Conservation (phyloP, 2,329 filamentous ascomycete genomes). For the Eutypa lata region DNA sequence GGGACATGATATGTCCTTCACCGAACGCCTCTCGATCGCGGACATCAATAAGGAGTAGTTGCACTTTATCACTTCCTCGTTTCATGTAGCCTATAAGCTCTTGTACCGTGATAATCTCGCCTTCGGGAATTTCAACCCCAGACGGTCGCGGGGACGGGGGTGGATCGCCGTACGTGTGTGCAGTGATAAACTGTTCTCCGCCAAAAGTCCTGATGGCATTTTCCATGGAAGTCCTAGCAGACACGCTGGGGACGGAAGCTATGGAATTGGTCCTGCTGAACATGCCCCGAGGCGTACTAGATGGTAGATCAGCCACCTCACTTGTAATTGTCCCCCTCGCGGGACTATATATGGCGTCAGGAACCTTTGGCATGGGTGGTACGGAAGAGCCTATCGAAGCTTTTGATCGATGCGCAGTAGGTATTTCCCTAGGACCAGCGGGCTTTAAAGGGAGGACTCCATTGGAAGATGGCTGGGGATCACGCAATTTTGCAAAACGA, state of each 20-base stretch:
- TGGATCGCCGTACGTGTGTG: constrained; percentile 22
- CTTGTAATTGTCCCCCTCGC: constrained; percentile 67
- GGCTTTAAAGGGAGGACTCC: constrained; percentile 42
- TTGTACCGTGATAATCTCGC: constrained; percentile 61
- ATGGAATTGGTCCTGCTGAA: constrained; percentile 59
- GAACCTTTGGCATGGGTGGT: constrained; percentile 63
- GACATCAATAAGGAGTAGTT: constrained; percentile 82
- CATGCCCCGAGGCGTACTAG: constrained; percentile 61
- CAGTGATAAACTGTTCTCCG: constrained; percentile 32
- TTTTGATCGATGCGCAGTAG: constrained; percentile 38
- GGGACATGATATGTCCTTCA: constrained; percentile 81
- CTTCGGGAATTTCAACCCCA: constrained; percentile 50
- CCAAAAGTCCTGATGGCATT: constrained; percentile 23
- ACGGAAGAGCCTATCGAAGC: constrained; percentile 50
- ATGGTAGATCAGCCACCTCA: constrained; percentile 61
- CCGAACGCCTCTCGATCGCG: constrained; percentile 78
- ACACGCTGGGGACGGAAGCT: constrained; percentile 31
- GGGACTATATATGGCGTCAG: constrained; percentile 76
- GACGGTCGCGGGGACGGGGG: constrained; percentile 36
- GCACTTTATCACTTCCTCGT: constrained; percentile 46
- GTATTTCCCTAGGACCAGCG: constrained; percentile 53
- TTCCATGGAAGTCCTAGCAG: constrained; percentile 25
- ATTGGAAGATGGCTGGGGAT: constrained; percentile 39
- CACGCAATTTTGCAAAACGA: constrained; percentile 56
- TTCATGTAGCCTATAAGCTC: constrained; percentile 70